Evolutionary conservation across 306 rosid species (phyloP).

Genomic region (Notholithocarpus densiflorus): DNA sequence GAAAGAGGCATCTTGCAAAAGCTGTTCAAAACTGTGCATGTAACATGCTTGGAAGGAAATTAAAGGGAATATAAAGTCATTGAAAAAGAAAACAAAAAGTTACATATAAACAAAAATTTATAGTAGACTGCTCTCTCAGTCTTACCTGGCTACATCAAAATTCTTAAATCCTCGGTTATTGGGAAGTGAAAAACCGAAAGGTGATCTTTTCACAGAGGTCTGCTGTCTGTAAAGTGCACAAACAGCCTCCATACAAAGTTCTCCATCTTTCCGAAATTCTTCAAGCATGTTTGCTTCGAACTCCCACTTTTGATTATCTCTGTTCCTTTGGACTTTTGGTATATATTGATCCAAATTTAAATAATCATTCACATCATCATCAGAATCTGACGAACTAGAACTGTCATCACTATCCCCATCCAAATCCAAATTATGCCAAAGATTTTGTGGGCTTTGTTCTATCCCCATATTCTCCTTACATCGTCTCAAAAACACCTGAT

Average conservation of each 20-base stretch:
- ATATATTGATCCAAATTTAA: neutral
- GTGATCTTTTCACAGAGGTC: neutral
- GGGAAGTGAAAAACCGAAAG: neutral
- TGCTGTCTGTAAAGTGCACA: conserved; percentile 16
- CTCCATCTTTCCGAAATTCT: conserved; percentile 19
- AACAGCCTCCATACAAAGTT: conserved; percentile 19
- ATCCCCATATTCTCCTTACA: neutral
- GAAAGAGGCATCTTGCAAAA: neutral
- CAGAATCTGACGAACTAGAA: conserved; percentile 18
- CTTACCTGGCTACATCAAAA: conserved; percentile 20
- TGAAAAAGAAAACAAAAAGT: neutral
- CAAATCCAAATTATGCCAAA: neutral
- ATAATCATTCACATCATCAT: neutral
- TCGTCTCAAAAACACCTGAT: neutral
- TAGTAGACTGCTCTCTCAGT: neutral
- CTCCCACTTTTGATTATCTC: conserved; percentile 2
- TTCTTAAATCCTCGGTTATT: conserved; percentile 2
- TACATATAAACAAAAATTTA: neutral
- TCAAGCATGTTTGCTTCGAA: conserved; percentile 14
- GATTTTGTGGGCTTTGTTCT: neutral
- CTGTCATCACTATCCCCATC: neutral
- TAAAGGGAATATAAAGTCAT: too few relatives aligned
- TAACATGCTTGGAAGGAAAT: too few relatives aligned
- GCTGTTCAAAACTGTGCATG: neutral
- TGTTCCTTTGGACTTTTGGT: neutral